Evolutionary conservation across 306 rosid genomes (phyloP).

Genomic region (Gynostemma pentaphyllum): DNA sequence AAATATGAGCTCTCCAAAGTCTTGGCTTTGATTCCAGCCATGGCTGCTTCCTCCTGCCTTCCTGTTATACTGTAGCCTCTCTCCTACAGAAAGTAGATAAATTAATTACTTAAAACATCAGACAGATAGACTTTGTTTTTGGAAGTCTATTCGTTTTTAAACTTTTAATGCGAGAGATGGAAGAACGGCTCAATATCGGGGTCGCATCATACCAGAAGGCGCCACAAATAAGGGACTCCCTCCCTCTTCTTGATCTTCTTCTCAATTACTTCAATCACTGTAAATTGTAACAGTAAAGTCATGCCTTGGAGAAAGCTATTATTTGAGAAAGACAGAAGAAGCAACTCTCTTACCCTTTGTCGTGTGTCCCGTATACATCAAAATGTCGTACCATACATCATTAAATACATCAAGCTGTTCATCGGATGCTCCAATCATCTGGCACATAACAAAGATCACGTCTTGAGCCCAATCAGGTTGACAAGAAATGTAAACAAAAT

Average conservation of each 20-base stretch:
- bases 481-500: background rate
- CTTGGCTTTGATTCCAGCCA: conserved; percentile 43
- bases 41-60: conserved; percentile 37
- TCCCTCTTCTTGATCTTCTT: conserved; percentile 44
- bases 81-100: conserved; percentile 38
- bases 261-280: conserved; percentile 54
- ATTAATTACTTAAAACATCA: too few species aligned
- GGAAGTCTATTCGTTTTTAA: background rate
- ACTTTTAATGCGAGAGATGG: background rate
- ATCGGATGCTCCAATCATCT: conserved; percentile 80
- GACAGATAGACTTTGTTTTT: too few species aligned
- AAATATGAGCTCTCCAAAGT: conserved; percentile 54
- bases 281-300: background rate
- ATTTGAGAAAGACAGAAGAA: background rate
- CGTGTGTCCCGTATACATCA: conserved; percentile 48
- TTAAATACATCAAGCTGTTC: conserved; percentile 85
- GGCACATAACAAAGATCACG: conserved; percentile 5
- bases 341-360: conserved; percentile 34
- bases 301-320: conserved; percentile 10
- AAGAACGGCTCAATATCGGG: background rate
- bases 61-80: conserved; percentile 45
- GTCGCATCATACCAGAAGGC: conserved; percentile 42
- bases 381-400: conserved; percentile 64
- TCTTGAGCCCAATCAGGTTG: background rate
- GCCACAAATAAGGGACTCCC: conserved; percentile 63